Evolutionary conservation across 805 yeast species (phyloP).

Genomic region (Debaryomyces hansenii): DNA sequence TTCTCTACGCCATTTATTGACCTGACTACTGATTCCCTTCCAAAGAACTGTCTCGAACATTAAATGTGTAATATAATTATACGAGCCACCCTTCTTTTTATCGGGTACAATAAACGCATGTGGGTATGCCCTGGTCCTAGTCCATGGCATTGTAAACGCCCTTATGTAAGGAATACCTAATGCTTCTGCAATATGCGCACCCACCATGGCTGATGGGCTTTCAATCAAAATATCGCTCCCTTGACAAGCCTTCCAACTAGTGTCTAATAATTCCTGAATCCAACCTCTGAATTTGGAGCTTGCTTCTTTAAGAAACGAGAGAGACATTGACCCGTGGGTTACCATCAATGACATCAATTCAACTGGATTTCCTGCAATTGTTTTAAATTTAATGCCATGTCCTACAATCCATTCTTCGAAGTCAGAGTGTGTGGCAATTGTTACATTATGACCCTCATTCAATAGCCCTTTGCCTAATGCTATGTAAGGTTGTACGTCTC

Average conservation of each 20-base stretch:
- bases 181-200: conserved; percentile 93
- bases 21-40: conserved; percentile 86
- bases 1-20: conserved; percentile 83
- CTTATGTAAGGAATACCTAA: conserved; percentile 85
- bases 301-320: conserved; percentile 81
- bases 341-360: conserved; percentile 93
- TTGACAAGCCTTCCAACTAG: conserved; percentile 89
- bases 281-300: conserved; percentile 75
- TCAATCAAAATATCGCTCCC: conserved; percentile 82
- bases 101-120: conserved; percentile 96
- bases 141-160: conserved; percentile 99
- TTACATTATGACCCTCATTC: conserved; percentile 79
- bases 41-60: conserved; percentile 91
- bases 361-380: conserved; percentile 90
- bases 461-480: conserved; percentile 80
- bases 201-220: conserved; percentile 96
- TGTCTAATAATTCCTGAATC: conserved; percentile 68
- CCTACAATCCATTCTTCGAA: conserved; percentile 71
- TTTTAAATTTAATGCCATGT: conserved; percentile 67
- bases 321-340: conserved; percentile 82
- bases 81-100: conserved; percentile 88
- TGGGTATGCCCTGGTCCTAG: conserved; percentile 91
- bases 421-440: conserved; percentile 84
- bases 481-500: conserved; percentile 96
- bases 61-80: conserved; percentile 89